Conservation (phyloP, 768 basidiomycete species). For the Flagelloscypha sp. region DNA sequence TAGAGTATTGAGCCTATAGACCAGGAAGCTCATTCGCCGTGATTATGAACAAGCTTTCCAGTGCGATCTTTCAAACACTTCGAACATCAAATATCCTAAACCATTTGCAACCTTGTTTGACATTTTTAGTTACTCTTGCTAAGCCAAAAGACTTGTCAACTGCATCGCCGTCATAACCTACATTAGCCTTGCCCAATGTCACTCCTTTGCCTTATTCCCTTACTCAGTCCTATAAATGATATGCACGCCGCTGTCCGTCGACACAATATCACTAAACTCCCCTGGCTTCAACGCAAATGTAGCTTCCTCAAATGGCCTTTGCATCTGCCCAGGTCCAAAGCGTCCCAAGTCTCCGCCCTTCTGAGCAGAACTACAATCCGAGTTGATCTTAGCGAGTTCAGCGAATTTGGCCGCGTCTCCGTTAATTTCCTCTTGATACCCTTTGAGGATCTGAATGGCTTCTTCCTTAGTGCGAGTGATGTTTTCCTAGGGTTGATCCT, state of each 20-base stretch:
- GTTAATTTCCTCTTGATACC: slow-evolving; percentile 55
- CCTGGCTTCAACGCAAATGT: slow-evolving; percentile 64
- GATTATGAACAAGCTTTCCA: no score
- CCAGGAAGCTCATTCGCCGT: no score
- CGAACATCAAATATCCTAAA: no score
- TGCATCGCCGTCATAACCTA: no score
- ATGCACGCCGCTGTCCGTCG: slow-evolving; percentile 93
- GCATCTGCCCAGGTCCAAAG: slow-evolving; percentile 88
- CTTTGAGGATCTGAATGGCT: slow-evolving; percentile 71
- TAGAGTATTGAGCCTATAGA: no score
- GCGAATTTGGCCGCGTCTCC: slow-evolving; percentile 57
- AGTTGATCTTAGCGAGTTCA: slow-evolving; percentile 64
- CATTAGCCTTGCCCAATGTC: no score
- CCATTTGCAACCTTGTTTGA: no score
- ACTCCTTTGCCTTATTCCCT: slow-evolving; percentile 13
- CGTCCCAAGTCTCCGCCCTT: slow-evolving; percentile 82
- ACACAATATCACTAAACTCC: slow-evolving; percentile 73
- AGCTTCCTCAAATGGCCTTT: slow-evolving; percentile 93
- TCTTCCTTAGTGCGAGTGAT: slow-evolving; percentile 87
- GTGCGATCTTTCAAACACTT: no score
- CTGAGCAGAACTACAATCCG: slow-evolving; percentile 84
- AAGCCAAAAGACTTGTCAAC: no score
- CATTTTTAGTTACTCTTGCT: no score
- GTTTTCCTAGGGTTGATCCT: slow-evolving; percentile 33
- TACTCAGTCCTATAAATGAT: slow-evolving; percentile 81